These are phyloP conservation scores for Penicillium maclennaniae DNA, from an alignment of 495 filamentous ascomycete species.

Conservation along the genomic window DNA sequence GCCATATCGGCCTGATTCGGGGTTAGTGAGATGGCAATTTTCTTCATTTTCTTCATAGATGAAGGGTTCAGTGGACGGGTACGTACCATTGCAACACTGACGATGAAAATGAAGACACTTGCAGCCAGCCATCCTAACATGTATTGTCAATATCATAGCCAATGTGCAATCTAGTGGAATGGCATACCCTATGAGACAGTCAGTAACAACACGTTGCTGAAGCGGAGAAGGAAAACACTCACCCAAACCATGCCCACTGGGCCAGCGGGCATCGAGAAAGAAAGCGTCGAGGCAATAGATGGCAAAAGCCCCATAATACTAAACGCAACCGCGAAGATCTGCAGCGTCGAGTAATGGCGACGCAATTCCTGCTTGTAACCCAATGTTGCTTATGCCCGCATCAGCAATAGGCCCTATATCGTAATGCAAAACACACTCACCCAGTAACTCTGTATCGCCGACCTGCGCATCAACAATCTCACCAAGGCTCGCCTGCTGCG, in stretches of 20 bases:
- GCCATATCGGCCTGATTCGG: conserved; percentile 56
- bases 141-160: conserved; percentile 4
- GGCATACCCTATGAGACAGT: conserved; percentile 22
- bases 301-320: conserved; percentile 71
- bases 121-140: conserved; percentile 58
- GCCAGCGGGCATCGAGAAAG: conserved; percentile 63
- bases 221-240: not conserved
- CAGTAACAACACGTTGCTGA: conserved; percentile 10
- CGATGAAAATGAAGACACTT: conserved; percentile 58
- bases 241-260: conserved; percentile 70
- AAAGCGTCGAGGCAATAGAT: conserved; percentile 62
- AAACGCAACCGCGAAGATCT: conserved; percentile 70
- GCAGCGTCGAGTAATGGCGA: conserved; percentile 60
- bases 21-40: not conserved
- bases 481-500: not conserved
- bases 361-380: conserved; percentile 70
- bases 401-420: not conserved
- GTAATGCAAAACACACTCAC: conserved; percentile 5
- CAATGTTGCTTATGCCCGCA: conserved; percentile 31
- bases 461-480: conserved; percentile 8
- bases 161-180: not conserved
- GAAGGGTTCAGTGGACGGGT: too few species aligned
- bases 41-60: too few species aligned
- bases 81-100: conserved; percentile 61
- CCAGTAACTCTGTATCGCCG: conserved; percentile 33